These are phyloP conservation scores for Elongisporangium prolatum DNA, from an alignment of 352 stramenopile genomes.

Conservation along the genomic window DNA sequence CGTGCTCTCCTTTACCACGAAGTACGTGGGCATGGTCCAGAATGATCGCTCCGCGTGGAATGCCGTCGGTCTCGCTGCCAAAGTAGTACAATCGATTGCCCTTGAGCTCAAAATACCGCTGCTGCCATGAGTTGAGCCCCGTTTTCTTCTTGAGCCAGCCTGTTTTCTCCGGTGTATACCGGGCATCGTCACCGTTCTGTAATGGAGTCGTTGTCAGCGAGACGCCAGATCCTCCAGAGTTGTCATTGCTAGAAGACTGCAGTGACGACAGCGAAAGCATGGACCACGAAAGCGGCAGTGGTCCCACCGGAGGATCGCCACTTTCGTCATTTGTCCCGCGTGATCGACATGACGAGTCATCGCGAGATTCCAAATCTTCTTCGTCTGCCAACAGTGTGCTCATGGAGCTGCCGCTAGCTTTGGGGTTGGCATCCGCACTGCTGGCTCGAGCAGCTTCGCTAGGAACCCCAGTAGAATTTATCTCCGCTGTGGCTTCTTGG, in stretches of 20 bases:
- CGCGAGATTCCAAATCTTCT: slow-evolving; percentile 4
- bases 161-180: slow-evolving; percentile 49
- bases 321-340: slow-evolving; percentile 15
- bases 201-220: slow-evolving; percentile 11
- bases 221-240: slow-evolving; percentile 6
- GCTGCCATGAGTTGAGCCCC: slow-evolving; percentile 71
- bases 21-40: slow-evolving; percentile 67
- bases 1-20: slow-evolving; percentile 50
- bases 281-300: slow-evolving; percentile 45
- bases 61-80: slow-evolving; percentile 59
- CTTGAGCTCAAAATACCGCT: slow-evolving; percentile 79
- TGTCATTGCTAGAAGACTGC: slow-evolving; percentile 7
- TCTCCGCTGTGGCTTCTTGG: background rate
- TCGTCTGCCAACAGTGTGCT: slow-evolving; percentile 18
- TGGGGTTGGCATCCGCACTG: background rate
- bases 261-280: slow-evolving; percentile 63
- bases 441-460: background rate
- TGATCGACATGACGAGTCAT: background rate
- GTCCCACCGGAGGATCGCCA: slow-evolving; percentile 23
- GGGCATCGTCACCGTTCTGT: slow-evolving; percentile 13
- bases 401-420: slow-evolving; percentile 6
- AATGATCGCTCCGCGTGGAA: slow-evolving; percentile 65
- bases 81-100: slow-evolving; percentile 82
- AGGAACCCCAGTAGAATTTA: background rate
- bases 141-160: slow-evolving; percentile 82